Evolutionary conservation across 192 early-diverging fungal genomes (phyloP).

Genomic region (Rhizophlyctis rosea): DNA sequence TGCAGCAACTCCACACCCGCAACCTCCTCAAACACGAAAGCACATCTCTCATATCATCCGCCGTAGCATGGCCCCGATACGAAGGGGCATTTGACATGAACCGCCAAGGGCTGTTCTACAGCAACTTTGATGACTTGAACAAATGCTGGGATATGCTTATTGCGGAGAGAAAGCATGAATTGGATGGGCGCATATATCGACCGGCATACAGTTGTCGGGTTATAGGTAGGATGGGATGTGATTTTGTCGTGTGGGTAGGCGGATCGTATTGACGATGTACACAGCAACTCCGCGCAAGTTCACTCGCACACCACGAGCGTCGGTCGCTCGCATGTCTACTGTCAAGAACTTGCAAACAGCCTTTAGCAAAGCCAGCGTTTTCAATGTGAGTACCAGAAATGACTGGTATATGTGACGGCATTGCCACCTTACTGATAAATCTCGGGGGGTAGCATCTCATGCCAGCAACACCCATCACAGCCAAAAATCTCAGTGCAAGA

Average conservation of each 20-base stretch:
- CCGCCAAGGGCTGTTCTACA: background rate
- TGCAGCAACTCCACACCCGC: background rate
- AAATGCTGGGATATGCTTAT: background rate
- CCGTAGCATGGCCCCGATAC: background rate
- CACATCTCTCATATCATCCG: background rate
- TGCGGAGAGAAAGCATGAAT: background rate
- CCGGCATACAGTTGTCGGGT: background rate
- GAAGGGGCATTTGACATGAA: background rate
- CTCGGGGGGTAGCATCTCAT: conserved; percentile 1
- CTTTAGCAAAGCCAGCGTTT: background rate
- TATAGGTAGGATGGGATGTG: background rate
- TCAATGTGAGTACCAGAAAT: background rate
- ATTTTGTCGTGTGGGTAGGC: background rate
- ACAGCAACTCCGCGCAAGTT: background rate
- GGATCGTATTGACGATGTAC: background rate
- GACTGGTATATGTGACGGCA: no score
- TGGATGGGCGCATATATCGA: background rate
- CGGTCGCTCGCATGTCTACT: background rate
- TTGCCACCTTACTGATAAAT: no score
- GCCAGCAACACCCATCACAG: background rate
- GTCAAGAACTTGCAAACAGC: background rate
- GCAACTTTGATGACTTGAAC: background rate
- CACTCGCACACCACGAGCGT: background rate
- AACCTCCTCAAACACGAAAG: background rate
- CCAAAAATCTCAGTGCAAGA: background rate